phyloP scores from a whole-genome alignment of 2,329 filamentous ascomycete species.

The Trichophyton verrucosum region DNA sequence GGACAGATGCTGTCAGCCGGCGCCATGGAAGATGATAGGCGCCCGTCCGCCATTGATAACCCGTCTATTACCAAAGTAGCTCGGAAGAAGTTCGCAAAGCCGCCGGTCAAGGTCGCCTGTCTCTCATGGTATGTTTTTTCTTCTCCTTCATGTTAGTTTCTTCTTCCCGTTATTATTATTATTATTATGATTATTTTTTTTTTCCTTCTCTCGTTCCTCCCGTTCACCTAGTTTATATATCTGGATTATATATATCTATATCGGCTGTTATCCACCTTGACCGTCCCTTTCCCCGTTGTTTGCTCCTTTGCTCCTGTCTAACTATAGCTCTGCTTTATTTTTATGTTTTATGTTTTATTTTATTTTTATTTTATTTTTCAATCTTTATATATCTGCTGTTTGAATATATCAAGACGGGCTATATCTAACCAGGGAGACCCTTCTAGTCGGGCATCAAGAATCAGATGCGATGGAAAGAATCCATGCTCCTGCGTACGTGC shows the following conservation, averaged over 20 bases:
- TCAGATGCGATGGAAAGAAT: slow-evolving; percentile 34
- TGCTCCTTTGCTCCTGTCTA: background rate
- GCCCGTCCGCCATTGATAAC: slow-evolving; percentile 1
- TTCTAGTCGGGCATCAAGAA: slow-evolving; percentile 31
- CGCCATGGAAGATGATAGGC: background rate
- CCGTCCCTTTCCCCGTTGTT: slow-evolving; percentile 5
- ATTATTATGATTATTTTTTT: too few species aligned
- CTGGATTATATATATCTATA: background rate
- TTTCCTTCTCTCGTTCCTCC: too few species aligned
- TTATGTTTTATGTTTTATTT: background rate
- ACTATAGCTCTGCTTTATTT: background rate
- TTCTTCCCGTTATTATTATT: too few species aligned
- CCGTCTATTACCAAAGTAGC: slow-evolving; percentile 3
- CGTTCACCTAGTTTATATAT: too few species aligned
- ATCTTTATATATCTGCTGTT: background rate
- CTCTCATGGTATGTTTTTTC: slow-evolving; percentile 28
- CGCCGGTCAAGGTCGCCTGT: slow-evolving; percentile 35
- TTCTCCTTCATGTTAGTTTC: background rate
- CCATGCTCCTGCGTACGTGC: slow-evolving; percentile 32
- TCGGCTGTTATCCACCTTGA: slow-evolving; percentile 3
- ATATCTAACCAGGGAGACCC: background rate
- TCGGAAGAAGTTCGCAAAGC: slow-evolving; percentile 33
- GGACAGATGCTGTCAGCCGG: background rate
- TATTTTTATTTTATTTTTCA: background rate
- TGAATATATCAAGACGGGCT: slow-evolving; percentile 2